Percentiles rank a stretch among this genome's conserved stretches.
phyloP scores from a whole-genome alignment of 2,329 filamentous ascomycete species.

The Plectosphaerella sp. region DNA sequence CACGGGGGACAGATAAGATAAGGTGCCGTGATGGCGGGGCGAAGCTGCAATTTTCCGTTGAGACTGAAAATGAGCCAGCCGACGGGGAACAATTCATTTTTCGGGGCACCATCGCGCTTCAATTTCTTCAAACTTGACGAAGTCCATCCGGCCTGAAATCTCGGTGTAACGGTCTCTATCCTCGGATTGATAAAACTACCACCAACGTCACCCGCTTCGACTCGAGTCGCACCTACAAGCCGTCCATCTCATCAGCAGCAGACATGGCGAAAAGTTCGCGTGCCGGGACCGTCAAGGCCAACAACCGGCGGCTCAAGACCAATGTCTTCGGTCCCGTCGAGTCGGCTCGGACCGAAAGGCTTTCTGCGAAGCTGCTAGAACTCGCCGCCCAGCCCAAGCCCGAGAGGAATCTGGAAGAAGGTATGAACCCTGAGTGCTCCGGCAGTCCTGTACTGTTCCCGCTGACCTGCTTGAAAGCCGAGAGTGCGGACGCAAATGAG shows the following conservation, averaged over 20 bases:
- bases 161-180: too few species aligned
- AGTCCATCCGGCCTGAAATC: too few species aligned
- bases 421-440: not conserved
- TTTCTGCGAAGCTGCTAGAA: slow-evolving; percentile 82
- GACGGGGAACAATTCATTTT: too few species aligned
- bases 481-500: not conserved
- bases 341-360: slow-evolving; percentile 71
- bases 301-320: slow-evolving; percentile 75
- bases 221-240: not conserved
- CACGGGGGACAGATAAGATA: not conserved
- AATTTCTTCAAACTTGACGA: not conserved
- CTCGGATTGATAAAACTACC: too few species aligned
- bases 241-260: slow-evolving; percentile 18
- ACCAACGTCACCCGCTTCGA: too few species aligned
- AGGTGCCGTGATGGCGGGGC: not conserved
- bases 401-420: slow-evolving; percentile 39
- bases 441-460: too few species aligned
- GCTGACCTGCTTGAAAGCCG: not conserved
- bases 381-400: slow-evolving; percentile 73
- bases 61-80: not conserved
- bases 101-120: too few species aligned
- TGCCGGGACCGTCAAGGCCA: slow-evolving; percentile 74
- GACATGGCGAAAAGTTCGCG: slow-evolving; percentile 85
- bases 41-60: not conserved
- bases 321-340: slow-evolving; percentile 83